phyloP scores from a whole-genome alignment of 352 stramenopile genomes.

The Globisporangium nagaii region DNA sequence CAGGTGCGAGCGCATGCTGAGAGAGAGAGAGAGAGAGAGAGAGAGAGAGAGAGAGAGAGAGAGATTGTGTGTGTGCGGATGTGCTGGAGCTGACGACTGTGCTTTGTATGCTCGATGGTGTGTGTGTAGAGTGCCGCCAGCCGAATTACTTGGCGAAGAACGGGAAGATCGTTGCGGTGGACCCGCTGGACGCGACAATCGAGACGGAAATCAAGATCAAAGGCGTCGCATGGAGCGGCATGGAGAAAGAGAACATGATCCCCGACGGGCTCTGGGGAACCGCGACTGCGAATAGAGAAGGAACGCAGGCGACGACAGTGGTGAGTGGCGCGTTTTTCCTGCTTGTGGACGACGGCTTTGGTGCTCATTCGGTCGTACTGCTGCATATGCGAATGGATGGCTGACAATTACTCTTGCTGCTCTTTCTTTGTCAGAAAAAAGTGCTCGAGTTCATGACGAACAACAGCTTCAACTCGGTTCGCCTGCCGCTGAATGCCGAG shows the following conservation, averaged over 20 bases:
- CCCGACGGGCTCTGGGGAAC: constrained; percentile 49
- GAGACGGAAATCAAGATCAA: constrained; percentile 59
- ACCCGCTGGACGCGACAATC: constrained; percentile 26
- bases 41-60: too few relatives aligned
- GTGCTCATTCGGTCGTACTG: neutral
- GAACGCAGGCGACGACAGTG: constrained; percentile 41
- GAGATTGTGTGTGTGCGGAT: too few relatives aligned
- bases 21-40: too few relatives aligned
- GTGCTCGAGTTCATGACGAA: constrained; percentile 45
- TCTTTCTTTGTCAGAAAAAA: constrained; percentile 18
- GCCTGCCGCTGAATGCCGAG: constrained; percentile 48
- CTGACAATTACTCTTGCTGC: neutral
- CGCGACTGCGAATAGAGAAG: constrained; percentile 20
- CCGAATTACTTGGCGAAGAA: constrained; percentile 54
- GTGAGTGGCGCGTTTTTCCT: constrained; percentile 14
- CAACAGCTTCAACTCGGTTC: constrained; percentile 64
- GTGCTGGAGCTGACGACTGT: neutral
- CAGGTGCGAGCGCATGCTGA: neutral
- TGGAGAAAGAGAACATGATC: constrained; percentile 72
- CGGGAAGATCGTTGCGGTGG: constrained; percentile 50
- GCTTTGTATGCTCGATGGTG: neutral
- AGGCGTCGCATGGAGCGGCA: constrained; percentile 56
- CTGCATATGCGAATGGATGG: neutral
- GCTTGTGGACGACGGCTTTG: neutral
- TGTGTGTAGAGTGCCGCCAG: constrained; percentile 43